A percentile compares a stretch with the other conserved stretches of the same genome.
Conservation (phyloP, 257 asterid species). For the Primulina huaijiensis region DNA sequence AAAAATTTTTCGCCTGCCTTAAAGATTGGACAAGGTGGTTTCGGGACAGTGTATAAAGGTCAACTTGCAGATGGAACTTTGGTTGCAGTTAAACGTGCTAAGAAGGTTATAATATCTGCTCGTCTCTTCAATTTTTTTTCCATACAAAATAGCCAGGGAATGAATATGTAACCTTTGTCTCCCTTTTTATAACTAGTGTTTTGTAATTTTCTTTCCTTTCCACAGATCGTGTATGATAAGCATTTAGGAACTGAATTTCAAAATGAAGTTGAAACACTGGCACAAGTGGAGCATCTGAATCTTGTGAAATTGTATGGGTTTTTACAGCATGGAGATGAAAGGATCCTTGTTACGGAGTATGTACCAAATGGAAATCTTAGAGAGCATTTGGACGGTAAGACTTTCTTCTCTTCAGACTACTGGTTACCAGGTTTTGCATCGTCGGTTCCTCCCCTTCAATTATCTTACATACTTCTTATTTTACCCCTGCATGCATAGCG, state of each 20-base stretch:
- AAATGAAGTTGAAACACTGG: constrained; percentile 62
- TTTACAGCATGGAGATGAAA: constrained; percentile 54
- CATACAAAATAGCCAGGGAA: background rate
- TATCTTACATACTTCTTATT: background rate
- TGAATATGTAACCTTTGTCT: background rate
- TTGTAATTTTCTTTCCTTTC: background rate
- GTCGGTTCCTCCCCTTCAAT: background rate
- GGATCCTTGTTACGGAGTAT: constrained; percentile 54
- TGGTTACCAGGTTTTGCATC: background rate
- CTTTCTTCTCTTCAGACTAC: constrained; percentile 6
- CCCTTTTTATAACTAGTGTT: background rate
- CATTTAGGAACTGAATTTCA: constrained; percentile 68
- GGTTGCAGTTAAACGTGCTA: constrained; percentile 93
- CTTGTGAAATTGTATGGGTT: constrained; percentile 60
- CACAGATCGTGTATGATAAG: constrained; percentile 65
- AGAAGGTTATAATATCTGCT: constrained; percentile 47
- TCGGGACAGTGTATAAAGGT: constrained; percentile 92
- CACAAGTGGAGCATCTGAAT: constrained; percentile 61
- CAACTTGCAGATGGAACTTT: constrained; percentile 64
- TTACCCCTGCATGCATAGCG: background rate
- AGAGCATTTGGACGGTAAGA: constrained; percentile 71
- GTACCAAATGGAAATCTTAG: constrained; percentile 69
- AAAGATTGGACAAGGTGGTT: constrained; percentile 95
- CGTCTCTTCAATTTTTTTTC: background rate
- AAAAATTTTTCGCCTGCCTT: constrained; percentile 69